Evolutionary conservation across 805 yeast species (phyloP), one percentile per base, ranked within the genome.

Genomic region (Starmera quercuum): DNA sequence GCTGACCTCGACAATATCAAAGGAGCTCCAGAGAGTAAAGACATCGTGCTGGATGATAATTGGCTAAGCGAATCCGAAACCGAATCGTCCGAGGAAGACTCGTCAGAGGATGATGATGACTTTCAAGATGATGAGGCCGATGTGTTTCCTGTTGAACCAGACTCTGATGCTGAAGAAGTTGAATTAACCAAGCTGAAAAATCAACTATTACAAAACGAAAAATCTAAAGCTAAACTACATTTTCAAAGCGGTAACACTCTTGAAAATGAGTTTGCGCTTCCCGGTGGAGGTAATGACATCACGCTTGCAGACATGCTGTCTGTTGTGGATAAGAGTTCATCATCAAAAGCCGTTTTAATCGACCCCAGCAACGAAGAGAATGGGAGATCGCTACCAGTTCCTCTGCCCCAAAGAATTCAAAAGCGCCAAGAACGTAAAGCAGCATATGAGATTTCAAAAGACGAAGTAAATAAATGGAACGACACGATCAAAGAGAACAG

Each of bases 391-490:
- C 60, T 86, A 31, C 72, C 81, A 1, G 78, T 86, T 10, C 97
- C 97, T 2, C 66, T 87, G 35, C 95, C 97, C 2, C 74, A 76
- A 47, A 75, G 95, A 44, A 78, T 90, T 35, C 95, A 87, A 58
- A 74, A 83, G 46, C 75, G 92, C 52, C 73, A 81, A 44, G 95
- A 88, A 46, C 73, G 97, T 52, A 71, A 68, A 37, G 97, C 90
- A 2, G 97, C 98, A 0, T 88, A 83, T 54, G 94, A 84, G 37
- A 72, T 92, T 22, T 77, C 96, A 29, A 86, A 80, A 45, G 82
- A 80, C 28, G 95, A 92, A 53, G 83, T 90, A 6, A 69, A 75
- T 38, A 83, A 81, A 57, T 92, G 98, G 97, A 73, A 78, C 35
- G 95, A 87, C 32, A 73, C 80, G 1, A 85, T 92, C 17, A 75